Percentiles rank a stretch among this genome's conserved stretches.
phyloP scores from a whole-genome alignment of 208 protist species.

The Borovskyia barvae region DNA sequence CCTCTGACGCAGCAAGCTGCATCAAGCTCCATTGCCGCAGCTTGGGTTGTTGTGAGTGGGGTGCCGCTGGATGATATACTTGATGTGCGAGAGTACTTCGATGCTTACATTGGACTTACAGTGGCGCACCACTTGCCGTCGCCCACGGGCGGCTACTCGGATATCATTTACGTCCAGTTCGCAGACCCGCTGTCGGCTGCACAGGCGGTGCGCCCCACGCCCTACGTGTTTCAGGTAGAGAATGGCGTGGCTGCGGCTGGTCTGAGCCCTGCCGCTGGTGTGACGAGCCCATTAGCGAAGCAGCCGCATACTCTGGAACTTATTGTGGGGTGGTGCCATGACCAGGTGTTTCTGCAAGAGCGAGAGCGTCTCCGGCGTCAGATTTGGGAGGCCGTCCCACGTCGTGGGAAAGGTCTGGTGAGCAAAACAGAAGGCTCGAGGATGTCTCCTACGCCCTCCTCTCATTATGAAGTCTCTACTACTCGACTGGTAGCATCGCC shows the following conservation, averaged over 20 bases:
- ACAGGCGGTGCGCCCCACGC: conserved; percentile 37
- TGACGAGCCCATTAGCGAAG: neutral
- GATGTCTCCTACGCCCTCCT: too few relatives aligned
- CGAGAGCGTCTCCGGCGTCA: conserved; percentile 23
- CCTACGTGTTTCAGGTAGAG: conserved; percentile 28
- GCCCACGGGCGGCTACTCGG: conserved; percentile 4
- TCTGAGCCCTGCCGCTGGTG: neutral
- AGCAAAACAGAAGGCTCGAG: too few relatives aligned
- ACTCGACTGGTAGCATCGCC: too few relatives aligned
- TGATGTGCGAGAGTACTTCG: conserved; percentile 74
- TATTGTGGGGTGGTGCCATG: conserved; percentile 44
- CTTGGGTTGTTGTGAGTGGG: conserved; percentile 58
- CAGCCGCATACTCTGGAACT: conserved; percentile 23
- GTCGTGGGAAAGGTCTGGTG: too few relatives aligned
- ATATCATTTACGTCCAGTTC: conserved; percentile 63
- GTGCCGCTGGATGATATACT: conserved; percentile 34
- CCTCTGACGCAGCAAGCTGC: conserved; percentile 1
- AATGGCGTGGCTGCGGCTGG: conserved; percentile 21
- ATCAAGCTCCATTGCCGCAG: conserved; percentile 3
- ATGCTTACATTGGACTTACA: conserved; percentile 62
- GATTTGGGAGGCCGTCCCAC: conserved; percentile 10
- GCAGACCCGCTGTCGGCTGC: conserved; percentile 41
- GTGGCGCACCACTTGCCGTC: conserved; percentile 44
- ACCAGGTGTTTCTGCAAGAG: conserved; percentile 37
- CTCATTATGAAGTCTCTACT: too few relatives aligned